Conservation (phyloP, 257 asterid genomes). For the Cordia subcordata region DNA sequence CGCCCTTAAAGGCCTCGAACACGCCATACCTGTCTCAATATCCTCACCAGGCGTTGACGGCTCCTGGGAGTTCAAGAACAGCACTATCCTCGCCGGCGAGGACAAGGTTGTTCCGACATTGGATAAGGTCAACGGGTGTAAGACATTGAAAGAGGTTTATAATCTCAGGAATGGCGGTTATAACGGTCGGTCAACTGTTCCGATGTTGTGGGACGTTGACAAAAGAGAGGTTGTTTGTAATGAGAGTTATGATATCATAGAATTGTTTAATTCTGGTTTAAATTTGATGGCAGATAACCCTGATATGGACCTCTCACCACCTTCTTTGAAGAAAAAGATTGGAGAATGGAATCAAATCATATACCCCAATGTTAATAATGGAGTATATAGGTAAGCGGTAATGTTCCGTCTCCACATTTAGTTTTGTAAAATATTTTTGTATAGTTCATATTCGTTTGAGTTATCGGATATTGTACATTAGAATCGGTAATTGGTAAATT, state of each 20-base stretch:
- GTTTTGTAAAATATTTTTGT: background rate
- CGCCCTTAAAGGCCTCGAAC: constrained; percentile 81
- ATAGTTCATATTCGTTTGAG: background rate
- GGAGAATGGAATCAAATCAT: constrained; percentile 68
- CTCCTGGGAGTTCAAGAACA: constrained; percentile 58
- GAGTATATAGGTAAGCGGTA: constrained; percentile 65
- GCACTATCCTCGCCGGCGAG: constrained; percentile 4
- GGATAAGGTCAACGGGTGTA: constrained; percentile 67
- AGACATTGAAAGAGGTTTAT: constrained; percentile 68
- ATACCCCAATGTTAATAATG: constrained; percentile 79
- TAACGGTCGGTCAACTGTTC: constrained; percentile 76
- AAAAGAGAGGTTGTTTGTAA: constrained; percentile 70
- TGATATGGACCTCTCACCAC: constrained; percentile 69
- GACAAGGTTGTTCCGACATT: constrained; percentile 31
- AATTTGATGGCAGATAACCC: constrained; percentile 52
- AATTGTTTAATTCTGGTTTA: constrained; percentile 64
- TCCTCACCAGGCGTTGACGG: constrained; percentile 83
- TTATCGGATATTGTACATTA: no score
- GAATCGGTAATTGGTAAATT: no score
- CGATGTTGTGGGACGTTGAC: constrained; percentile 85
- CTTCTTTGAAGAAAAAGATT: constrained; percentile 40
- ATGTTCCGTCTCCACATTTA: background rate
- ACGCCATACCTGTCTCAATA: constrained; percentile 54
- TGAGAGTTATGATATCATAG: constrained; percentile 82
- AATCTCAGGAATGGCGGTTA: constrained; percentile 55